Evolutionary conservation across 495 filamentous ascomycete species (phyloP).

Genomic region (Aspergillus wentii): DNA sequence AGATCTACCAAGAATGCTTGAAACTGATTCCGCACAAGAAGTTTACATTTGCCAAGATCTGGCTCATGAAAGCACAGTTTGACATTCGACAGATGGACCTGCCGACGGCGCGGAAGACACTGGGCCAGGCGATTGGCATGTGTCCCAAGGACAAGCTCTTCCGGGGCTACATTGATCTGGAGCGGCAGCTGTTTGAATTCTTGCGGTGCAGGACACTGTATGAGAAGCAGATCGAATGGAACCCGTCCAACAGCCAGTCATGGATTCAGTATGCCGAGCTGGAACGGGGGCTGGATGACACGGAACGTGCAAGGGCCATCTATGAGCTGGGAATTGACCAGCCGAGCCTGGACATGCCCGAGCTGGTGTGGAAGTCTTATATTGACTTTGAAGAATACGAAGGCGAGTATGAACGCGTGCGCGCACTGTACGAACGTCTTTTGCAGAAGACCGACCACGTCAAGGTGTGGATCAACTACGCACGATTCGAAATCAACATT

Average conservation of each 20-base stretch:
- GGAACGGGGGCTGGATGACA: conserved; percentile 83
- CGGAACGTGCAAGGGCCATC: conserved; percentile 82
- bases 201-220: conserved; percentile 83
- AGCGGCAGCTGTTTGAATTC: conserved; percentile 90
- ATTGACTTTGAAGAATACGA: conserved; percentile 98
- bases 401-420: conserved; percentile 76
- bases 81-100: conserved; percentile 85
- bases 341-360: conserved; percentile 90
- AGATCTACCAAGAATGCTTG: conserved; percentile 87
- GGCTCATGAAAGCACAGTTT: conserved; percentile 90
- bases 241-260: conserved; percentile 79
- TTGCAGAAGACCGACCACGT: conserved; percentile 92
- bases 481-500: conserved; percentile 91
- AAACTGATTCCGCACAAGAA: conserved; percentile 90
- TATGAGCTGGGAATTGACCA: conserved; percentile 88
- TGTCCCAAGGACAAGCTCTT: conserved; percentile 95
- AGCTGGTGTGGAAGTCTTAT: conserved; percentile 93
- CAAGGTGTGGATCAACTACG: conserved; percentile 98
- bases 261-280: conserved; percentile 96
- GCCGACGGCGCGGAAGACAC: conserved; percentile 72
- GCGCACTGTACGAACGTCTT: conserved; percentile 85
- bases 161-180: conserved; percentile 86
- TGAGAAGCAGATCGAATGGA: conserved; percentile 90
- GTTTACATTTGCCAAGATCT: conserved; percentile 96
- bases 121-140: conserved; percentile 87